Evolutionary conservation across 176 grass and related monocot genomes (phyloP).

Genomic region (Panicum miliaceum): DNA sequence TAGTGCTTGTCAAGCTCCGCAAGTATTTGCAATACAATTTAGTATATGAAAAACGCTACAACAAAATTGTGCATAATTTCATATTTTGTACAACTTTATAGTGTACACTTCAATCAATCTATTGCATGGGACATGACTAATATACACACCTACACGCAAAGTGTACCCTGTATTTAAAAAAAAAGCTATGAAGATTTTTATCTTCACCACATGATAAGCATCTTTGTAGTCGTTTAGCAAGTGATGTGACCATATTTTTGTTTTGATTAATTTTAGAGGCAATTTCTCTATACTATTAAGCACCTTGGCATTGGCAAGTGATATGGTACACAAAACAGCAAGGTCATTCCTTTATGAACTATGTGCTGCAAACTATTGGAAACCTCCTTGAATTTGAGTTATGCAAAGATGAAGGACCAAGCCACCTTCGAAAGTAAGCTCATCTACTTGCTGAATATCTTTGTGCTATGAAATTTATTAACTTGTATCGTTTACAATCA

Average conservation of each 20-base stretch:
- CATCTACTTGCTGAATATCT: constrained; percentile 25
- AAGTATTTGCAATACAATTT: constrained; percentile 10
- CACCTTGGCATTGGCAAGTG: constrained; percentile 54
- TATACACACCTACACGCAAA: not conserved
- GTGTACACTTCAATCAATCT: constrained; percentile 34
- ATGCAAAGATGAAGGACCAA: constrained; percentile 77
- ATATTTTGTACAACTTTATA: constrained; percentile 35
- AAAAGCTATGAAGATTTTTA: constrained; percentile 8
- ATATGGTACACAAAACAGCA: constrained; percentile 61
- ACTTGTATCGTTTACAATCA: constrained; percentile 5
- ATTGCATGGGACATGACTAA: constrained; percentile 30
- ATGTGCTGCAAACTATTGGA: constrained; percentile 78
- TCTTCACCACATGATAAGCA: not conserved
- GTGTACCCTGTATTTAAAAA: constrained; percentile 20
- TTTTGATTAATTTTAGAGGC: constrained; percentile 33
- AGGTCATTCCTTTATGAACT: constrained; percentile 77
- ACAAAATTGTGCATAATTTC: constrained; percentile 12
- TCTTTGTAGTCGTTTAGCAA: constrained; percentile 2
- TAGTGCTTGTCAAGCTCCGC: constrained; percentile 8
- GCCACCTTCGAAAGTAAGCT: constrained; percentile 75
- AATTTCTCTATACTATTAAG: constrained; percentile 24
- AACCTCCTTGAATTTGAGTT: constrained; percentile 62
- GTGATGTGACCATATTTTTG: constrained; percentile 7
- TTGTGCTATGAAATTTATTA: constrained; percentile 7
- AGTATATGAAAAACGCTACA: constrained; percentile 13